Evolutionary conservation across 2,329 filamentous ascomycete species (phyloP).

Genomic region (Talaromyces sp.): DNA sequence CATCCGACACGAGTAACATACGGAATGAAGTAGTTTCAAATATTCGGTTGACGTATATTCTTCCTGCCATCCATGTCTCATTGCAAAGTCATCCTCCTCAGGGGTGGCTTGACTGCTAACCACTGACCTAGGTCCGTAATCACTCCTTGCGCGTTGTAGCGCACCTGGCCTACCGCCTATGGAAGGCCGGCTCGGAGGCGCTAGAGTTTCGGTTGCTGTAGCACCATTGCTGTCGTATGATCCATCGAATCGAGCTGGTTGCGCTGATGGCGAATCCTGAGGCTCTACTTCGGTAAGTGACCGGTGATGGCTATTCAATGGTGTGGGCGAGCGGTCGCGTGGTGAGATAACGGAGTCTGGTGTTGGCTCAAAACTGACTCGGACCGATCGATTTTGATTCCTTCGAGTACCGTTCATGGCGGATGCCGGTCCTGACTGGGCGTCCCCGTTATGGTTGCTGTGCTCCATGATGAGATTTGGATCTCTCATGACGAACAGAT

Average conservation of each 20-base stretch:
- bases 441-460: slow-evolving; percentile 21
- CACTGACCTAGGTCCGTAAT: slow-evolving; percentile 47
- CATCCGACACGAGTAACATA: slow-evolving; percentile 46
- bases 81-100: slow-evolving; percentile 53
- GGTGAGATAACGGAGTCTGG: slow-evolving; percentile 31
- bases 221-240: slow-evolving; percentile 29
- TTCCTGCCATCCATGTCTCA: slow-evolving; percentile 86
- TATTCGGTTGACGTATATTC: slow-evolving; percentile 90
- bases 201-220: slow-evolving; percentile 24
- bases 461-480: slow-evolving; percentile 36
- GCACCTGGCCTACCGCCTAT: slow-evolving; percentile 37
- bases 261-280: slow-evolving; percentile 25
- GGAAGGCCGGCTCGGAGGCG: slow-evolving; percentile 31
- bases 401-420: slow-evolving; percentile 30
- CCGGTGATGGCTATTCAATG: slow-evolving; percentile 21
- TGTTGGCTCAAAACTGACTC: slow-evolving; percentile 40
- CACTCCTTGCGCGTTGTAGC: slow-evolving; percentile 51
- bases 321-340: slow-evolving; percentile 16
- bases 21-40: slow-evolving; percentile 76
- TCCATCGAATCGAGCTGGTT: slow-evolving; percentile 29
- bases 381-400: slow-evolving; percentile 21
- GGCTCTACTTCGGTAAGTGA: slow-evolving; percentile 34
- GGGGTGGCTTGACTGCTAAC: slow-evolving; percentile 28
- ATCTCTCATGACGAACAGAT: slow-evolving; percentile 35
- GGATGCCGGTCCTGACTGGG: slow-evolving; percentile 28